Evolutionary conservation across 805 yeast species (phyloP).

Genomic region (Debaryomyces castellii): DNA sequence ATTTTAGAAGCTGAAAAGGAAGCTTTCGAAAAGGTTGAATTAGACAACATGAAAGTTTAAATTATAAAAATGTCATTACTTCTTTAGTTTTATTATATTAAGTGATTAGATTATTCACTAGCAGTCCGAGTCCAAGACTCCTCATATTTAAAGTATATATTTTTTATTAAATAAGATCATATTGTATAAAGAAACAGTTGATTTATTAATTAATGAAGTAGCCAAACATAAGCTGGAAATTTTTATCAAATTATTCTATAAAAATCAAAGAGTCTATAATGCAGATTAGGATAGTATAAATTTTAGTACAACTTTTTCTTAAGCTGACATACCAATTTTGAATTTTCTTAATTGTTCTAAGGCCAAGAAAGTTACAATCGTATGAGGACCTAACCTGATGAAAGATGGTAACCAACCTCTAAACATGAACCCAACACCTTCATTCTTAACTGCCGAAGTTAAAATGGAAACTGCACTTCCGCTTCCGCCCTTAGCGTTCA

Average conservation of each 20-base stretch:
- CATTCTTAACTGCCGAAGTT: slow-evolving; percentile 54
- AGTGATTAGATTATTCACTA: not conserved
- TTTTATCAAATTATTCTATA: slow-evolving; percentile 1
- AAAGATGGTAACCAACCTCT: slow-evolving; percentile 92
- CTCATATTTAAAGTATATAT: not conserved
- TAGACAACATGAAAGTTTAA: slow-evolving; percentile 67
- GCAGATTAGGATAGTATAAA: not conserved
- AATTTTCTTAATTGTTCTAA: slow-evolving; percentile 62
- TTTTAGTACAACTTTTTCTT: not conserved
- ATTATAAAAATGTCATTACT: not conserved
- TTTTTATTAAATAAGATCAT: not conserved
- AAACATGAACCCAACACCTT: slow-evolving; percentile 80
- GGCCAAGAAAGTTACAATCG: slow-evolving; percentile 66
- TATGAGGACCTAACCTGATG: slow-evolving; percentile 81
- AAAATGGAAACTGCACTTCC: slow-evolving; percentile 54
- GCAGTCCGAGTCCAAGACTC: not conserved
- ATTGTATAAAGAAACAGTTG: slow-evolving; percentile 1
- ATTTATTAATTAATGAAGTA: not conserved
- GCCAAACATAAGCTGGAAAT: too few species aligned
- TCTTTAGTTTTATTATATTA: not conserved
- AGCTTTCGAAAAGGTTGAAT: slow-evolving; percentile 79
- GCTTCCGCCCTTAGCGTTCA: slow-evolving; percentile 57
- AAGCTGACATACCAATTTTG: slow-evolving; percentile 45
- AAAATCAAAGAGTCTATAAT: slow-evolving; percentile 2
- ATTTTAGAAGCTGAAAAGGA: slow-evolving; percentile 94